Evolutionary conservation across 2,329 filamentous ascomycete genomes (phyloP), one percentile per base, ranked within the genome.

Genomic region (Rutstroemia sp.): DNA sequence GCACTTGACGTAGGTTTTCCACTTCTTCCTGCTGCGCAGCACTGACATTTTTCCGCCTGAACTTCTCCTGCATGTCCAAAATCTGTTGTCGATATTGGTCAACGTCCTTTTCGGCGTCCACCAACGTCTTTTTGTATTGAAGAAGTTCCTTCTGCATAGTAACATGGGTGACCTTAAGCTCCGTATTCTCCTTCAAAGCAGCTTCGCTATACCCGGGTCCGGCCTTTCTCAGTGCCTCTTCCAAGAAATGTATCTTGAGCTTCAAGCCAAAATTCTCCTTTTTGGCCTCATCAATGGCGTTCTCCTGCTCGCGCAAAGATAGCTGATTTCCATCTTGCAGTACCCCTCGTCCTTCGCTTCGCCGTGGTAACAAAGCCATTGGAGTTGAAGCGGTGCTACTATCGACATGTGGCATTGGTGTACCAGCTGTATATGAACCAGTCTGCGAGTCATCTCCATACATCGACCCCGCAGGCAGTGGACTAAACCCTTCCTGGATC

Each of bases 201-300:
- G 84, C 84, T 70, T 95, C 88, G 66, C 92, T 95, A 75, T 92
- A 94, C 55, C 92, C 90, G 7, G 89, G 91, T 0, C 92, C 92
- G 54, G 87, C 83, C 70, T 95, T 96, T 53, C 86, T 83, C 50
- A 99, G 74, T 14, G 89, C 89, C 64, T 97, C 90, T 70, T 99
- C 91, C 56, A 99, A 79, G 70, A 95, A 99, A 71, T 97, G 91
- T 53, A 97, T 96, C 72, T 96, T 96, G 64, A 97, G 80, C 72
- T 97, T 97, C 54, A 99, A 78, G 23, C 90, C 90, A 69, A 97
- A 99, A 69, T 99, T 99, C 69, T 97, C 94, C 75, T 99, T 99
- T 69, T 96, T 91, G 65, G 99, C 92, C 68, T 89, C 89, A 73
- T 96, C 89, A 64, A 99, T 92, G 63, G 94, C 88, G 64, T 90